Evolutionary conservation across 1,284 basidiomycete genomes (phyloP), one percentile per base, ranked within the genome.

Genomic region (Pterulicium gracile): DNA sequence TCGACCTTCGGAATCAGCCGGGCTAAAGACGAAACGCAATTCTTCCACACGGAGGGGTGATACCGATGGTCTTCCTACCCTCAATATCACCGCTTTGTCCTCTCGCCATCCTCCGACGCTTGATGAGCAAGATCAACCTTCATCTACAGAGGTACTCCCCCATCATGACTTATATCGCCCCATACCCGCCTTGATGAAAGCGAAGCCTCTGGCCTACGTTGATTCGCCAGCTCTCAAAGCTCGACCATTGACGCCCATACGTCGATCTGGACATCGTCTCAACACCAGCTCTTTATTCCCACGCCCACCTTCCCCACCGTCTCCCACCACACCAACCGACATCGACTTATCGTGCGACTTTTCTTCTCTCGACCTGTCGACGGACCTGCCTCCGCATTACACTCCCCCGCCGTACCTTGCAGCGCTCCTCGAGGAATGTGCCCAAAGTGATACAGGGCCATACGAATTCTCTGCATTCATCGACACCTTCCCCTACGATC

Each of bases 381-480:
- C 5, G 47, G 10, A 42, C 46, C 15, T 50, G 41, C 15, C 56
- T 13, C 45, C 51, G 21, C 20, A 44, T 48, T 44, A 60, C 48
- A 20, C 50, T 2, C 53, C 57, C 5, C 42, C 42, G 13, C 4
- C 42, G 10, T 75, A 79, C 54, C 69, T 88, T 3, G 54, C 63
- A 34, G 76, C 81, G 5, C 67, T 88, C 1, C 62, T 88, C 14
- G 64, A 65, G 5, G 82, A 86, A 61, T 88, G 85, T 52, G 64
- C 68, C 32, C 84, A 88, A 57, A 61, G 66, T 21, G 47, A 50
- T 4, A 65, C 58, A 44, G 72, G 72, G 4, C 74, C 81, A 4
- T 71, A 81, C 54, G 83, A 87, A 52, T 88, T 89, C 56, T 84
- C 81, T 41, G 73, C 80, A 7, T 89, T 89, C 62, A 84, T 89